These are phyloP conservation scores for Sphagnum tenellum DNA, from an alignment of 225 moss, liverwort and hornwort species.

Conservation along the genomic window DNA sequence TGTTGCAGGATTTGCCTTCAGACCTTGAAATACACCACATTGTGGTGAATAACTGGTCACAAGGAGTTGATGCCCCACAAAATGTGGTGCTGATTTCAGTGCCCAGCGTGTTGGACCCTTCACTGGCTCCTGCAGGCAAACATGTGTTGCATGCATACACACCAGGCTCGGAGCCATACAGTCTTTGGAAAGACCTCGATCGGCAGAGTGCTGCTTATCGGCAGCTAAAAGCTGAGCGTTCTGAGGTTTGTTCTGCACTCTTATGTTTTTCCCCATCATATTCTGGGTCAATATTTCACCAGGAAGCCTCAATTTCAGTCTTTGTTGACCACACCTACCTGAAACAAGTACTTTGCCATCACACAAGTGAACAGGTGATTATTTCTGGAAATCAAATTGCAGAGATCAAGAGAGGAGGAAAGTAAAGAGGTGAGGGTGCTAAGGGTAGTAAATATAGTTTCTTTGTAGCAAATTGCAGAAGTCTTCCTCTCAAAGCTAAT, in stretches of 20 bases:
- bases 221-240: slow-evolving; percentile 65
- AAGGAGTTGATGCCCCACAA: slow-evolving; percentile 83
- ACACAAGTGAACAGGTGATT: too few species aligned
- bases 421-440: too few species aligned
- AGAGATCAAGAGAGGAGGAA: too few species aligned
- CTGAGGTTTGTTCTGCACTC: slow-evolving; percentile 41
- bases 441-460: too few species aligned
- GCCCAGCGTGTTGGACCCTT: slow-evolving; percentile 80
- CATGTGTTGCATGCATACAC: slow-evolving; percentile 90
- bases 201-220: slow-evolving; percentile 62
- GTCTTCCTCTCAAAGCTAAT: too few species aligned
- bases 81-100: slow-evolving; percentile 89
- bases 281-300: too few species aligned
- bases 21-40: slow-evolving; percentile 87
- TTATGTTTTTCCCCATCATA: too few species aligned
- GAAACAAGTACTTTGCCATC: too few species aligned
- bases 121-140: slow-evolving; percentile 82
- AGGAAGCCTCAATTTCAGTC: too few species aligned
- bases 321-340: too few species aligned
- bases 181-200: slow-evolving; percentile 75
- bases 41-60: slow-evolving; percentile 84
- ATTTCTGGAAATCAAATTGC: too few species aligned
- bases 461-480: too few species aligned
- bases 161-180: slow-evolving; percentile 88
- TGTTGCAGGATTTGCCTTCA: slow-evolving; percentile 57